phyloP scores from a whole-genome alignment of 2,329 filamentous ascomycete genomes.

The Fusarium multiceps region DNA sequence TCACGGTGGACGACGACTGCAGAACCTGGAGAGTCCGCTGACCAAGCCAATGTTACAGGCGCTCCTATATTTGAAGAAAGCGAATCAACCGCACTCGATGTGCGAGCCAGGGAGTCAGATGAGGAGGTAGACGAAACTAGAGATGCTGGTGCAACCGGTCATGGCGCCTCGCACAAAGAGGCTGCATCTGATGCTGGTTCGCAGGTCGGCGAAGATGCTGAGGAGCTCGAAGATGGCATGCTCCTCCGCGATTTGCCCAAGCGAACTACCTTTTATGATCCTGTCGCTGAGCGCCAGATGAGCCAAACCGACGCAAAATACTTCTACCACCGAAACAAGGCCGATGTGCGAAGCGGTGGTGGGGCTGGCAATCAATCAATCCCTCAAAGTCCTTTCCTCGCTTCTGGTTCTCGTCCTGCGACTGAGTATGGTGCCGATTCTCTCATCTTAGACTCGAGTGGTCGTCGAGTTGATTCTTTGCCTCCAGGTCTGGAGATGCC shows the following conservation, averaged over 20 bases:
- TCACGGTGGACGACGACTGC: slow-evolving; percentile 1
- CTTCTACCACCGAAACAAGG: slow-evolving; percentile 91
- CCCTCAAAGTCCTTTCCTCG: slow-evolving; percentile 60
- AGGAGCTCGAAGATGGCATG: slow-evolving; percentile 64
- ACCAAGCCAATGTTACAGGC: slow-evolving; percentile 26
- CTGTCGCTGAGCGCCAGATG: slow-evolving; percentile 92
- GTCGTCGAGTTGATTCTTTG: slow-evolving; percentile 35
- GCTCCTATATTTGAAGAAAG: slow-evolving; percentile 34
- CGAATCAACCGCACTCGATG: slow-evolving; percentile 40
- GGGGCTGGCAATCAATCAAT: slow-evolving; percentile 56
- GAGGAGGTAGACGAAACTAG: slow-evolving; percentile 47
- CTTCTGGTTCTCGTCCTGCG: slow-evolving; percentile 50
- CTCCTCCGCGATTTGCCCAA: slow-evolving; percentile 69
- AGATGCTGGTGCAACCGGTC: slow-evolving; percentile 40
- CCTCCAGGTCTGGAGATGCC: slow-evolving; percentile 55
- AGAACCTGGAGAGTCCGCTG: slow-evolving; percentile 16
- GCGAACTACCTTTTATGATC: slow-evolving; percentile 91
- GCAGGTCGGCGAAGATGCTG: slow-evolving; percentile 40
- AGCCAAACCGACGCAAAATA: slow-evolving; percentile 94
- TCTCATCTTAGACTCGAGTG: slow-evolving; percentile 48
- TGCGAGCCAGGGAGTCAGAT: slow-evolving; percentile 48
- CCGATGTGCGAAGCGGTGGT: slow-evolving; percentile 61
- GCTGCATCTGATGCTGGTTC: slow-evolving; percentile 37
- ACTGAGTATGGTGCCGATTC: slow-evolving; percentile 54
- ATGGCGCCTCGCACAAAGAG: slow-evolving; percentile 41